A percentile compares a stretch with the other conserved stretches of the same genome.
Evolutionary conservation across 257 asterid species (phyloP).

Genomic region (Solanum medicagineum): DNA sequence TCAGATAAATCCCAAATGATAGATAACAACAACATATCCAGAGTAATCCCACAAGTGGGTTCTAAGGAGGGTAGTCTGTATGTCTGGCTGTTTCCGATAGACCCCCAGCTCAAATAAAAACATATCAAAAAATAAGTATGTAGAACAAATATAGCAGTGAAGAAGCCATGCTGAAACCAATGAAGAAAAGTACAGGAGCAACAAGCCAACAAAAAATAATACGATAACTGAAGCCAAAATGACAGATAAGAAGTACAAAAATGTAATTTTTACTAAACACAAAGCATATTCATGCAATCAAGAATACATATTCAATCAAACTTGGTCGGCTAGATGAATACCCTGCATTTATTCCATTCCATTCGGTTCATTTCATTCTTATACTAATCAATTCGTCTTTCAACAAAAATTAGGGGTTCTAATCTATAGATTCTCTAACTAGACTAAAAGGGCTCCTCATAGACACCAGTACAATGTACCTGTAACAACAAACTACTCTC

Average conservation of each 20-base stretch:
- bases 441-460: neutral
- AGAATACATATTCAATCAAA: neutral
- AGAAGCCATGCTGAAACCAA: neutral
- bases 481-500: neutral
- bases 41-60: neutral
- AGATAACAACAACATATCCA: neutral
- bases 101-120: neutral
- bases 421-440: neutral
- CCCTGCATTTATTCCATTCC: neutral
- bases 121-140: neutral
- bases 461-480: neutral
- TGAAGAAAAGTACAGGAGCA: neutral
- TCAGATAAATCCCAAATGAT: slow-evolving; percentile 22
- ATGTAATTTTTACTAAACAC: neutral
- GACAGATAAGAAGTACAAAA: neutral
- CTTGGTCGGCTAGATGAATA: neutral
- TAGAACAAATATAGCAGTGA: neutral
- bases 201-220: neutral
- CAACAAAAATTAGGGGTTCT: neutral
- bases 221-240: neutral
- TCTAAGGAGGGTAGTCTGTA: neutral
- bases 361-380: neutral
- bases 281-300: neutral
- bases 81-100: neutral
- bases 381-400: neutral